Evolutionary conservation across 805 yeast species (phyloP).

Genomic region (Candida golubevii): DNA sequence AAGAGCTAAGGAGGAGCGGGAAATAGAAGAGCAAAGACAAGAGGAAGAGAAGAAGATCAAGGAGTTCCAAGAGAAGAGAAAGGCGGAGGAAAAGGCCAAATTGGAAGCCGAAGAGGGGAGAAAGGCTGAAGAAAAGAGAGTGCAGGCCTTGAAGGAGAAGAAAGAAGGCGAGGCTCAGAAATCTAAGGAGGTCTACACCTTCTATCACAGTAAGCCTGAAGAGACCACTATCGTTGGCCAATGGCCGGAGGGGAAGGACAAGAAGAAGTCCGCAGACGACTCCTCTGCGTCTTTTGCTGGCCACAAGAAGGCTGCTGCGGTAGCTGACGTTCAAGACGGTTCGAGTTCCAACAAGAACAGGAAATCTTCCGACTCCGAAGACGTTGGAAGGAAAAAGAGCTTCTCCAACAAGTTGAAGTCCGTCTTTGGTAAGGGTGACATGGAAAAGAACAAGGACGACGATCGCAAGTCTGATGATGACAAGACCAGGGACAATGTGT

Average conservation of each 20-base stretch:
- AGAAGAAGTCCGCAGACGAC: background rate
- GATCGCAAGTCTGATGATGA: background rate
- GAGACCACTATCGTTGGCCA: constrained; percentile 24
- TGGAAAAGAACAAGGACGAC: constrained; percentile 8
- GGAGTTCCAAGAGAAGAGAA: constrained; percentile 22
- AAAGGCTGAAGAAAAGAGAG: constrained; percentile 2
- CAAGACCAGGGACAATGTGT: constrained; percentile 1
- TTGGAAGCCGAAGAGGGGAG: background rate
- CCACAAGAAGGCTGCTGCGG: background rate
- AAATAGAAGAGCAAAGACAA: constrained; percentile 22
- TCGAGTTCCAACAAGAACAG: background rate
- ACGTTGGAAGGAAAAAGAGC: constrained; percentile 16
- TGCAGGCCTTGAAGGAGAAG: constrained; percentile 1
- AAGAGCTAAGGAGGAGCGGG: constrained; percentile 13
- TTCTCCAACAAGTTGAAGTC: constrained; percentile 17
- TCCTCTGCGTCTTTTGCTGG: background rate
- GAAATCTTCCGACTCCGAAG: background rate
- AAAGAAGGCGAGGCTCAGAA: background rate
- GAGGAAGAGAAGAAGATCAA: constrained; percentile 25
- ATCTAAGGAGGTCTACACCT: constrained; percentile 17
- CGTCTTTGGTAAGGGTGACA: constrained; percentile 12
- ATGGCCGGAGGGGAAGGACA: constrained; percentile 6
- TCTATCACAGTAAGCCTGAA: constrained; percentile 1
- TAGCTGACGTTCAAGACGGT: background rate
- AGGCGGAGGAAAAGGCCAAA: constrained; percentile 11